Evolutionary conservation across 371 early-diverging fungal species (phyloP), one percentile per base, ranked within the genome.

Genomic region (Mucor racemosus): DNA sequence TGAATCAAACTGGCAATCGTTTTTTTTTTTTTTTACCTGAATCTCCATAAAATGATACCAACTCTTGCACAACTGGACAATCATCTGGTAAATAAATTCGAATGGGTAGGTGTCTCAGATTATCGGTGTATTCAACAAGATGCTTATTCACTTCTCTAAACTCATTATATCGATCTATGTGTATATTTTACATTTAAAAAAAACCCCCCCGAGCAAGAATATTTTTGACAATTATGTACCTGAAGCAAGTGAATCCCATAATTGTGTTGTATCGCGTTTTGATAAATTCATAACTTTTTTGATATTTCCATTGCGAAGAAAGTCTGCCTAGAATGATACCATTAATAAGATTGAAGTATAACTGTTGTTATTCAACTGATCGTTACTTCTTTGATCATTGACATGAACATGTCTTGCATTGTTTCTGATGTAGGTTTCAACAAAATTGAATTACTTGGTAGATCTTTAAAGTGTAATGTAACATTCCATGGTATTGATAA

Each of bases 251-350:
- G 86, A 80, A 62, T 88, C 82, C 93, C 92, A 93, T 33, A 93
- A 73, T 50, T 84, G 85, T 15, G 81, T 81, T 64, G 91, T 90
- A 71, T 93, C 92, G 31, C 80, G 73, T 67, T 89, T 90, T n/a
- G 90, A 84, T 62, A 93, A 75, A 34, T 87, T 86, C 92, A 93
- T 92, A 35, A 91, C 88, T 53, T 83, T 82, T 66, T 91, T 91
- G 13, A 88, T 90, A 7, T 81, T 82, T 17, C 90, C 91, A 68
- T 86, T 78, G 15, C 91, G 86, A 35, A 93, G 71, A 70, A 85
- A 91, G 69, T 93, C 94, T 7, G 92, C 90, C 89, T 92, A 7
- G 38, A 42, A 48, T 36, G 26, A 26, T 26, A 26, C 3, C 3
- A 26, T 26, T 26, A 26, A 3, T 26, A 26, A 26, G 3, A 26